Base-by-base conservation (phyloP, 768 basidiomycete species). In the Rubroboletus satanas region DNA sequence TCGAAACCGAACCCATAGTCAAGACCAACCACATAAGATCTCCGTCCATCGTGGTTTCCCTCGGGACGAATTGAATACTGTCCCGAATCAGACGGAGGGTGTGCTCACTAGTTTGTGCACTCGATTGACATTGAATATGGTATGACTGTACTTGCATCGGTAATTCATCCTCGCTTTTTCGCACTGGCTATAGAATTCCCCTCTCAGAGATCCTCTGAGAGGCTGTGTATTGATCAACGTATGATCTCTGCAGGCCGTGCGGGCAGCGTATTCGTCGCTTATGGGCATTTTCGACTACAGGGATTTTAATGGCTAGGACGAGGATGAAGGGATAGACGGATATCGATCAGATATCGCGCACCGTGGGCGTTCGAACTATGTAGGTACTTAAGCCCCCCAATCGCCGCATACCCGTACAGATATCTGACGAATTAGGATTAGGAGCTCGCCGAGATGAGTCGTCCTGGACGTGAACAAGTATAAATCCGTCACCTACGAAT, bases 71-170 rank as follows among this genome's bases (percentile, higher is more conserved):
- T 23, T 11, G 28, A 28, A 18, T 23, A 33, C 37, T 11, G 3
- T 15, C 32, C 9, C 5, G 5, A 36, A 8, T 18, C 7, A 33
- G 32, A 18, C 5, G 12, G 23, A 14, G 11, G 21, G 4, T 4
- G 18, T 18, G 45, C 55, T 50, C 44, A 63, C 62, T 26, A 60
- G 32, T 21, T 43, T 49, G 36, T 50, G 42, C 21, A 57, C 62
- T 5, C 61, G 62, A 26, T 57, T 45, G 37, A 45, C 26, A 17
- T 63, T 63, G 55, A 63, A 63, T 35, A 60, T 60, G 23, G 55
- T 60, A 46, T 60, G 62, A n/a, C 58, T 63, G 41, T 54, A 60
- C 46, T 52, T 63, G 61, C 62, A 63, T 21, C n/a, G 0, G 31
- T 35, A 9, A 31, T 8, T 2, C 41, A 31, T 14, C 42, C 51